Conservation (phyloP, 257 asterid genomes). For the Solanum virginianum region DNA sequence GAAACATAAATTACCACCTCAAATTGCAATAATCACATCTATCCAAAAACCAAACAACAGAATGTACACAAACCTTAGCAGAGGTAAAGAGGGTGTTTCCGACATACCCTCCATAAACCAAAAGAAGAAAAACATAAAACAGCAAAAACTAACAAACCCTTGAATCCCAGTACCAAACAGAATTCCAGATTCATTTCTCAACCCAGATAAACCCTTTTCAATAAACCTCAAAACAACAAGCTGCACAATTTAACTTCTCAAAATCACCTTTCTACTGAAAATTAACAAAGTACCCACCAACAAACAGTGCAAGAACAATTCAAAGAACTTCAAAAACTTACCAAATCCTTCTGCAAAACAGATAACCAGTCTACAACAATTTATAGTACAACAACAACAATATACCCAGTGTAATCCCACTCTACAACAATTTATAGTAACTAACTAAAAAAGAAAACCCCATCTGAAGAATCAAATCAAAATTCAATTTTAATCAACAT, state of each 20-base stretch:
- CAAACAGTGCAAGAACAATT: neutral
- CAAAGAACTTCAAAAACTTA: neutral
- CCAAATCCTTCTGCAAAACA: constrained; percentile 4
- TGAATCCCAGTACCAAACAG: neutral
- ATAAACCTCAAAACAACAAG: neutral
- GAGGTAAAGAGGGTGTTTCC: neutral
- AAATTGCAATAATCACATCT: neutral
- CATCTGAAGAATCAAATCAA: neutral
- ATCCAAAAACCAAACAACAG: neutral
- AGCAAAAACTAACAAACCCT: neutral
- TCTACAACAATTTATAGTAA: neutral
- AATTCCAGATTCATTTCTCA: neutral
- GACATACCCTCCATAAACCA: neutral
- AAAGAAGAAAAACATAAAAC: neutral
- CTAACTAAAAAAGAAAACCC: neutral
- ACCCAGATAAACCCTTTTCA: neutral
- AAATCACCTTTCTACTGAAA: neutral
- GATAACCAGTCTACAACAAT: neutral
- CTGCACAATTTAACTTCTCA: neutral
- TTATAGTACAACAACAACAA: no score
- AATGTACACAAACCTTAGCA: neutral
- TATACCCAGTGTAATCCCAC: no score
- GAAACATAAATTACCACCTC: neutral
- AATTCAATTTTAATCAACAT: neutral
- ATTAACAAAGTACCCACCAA: neutral